Base-by-base conservation (phyloP, 139 green algal genomes). In the Tetratostichococcus sp. region DNA sequence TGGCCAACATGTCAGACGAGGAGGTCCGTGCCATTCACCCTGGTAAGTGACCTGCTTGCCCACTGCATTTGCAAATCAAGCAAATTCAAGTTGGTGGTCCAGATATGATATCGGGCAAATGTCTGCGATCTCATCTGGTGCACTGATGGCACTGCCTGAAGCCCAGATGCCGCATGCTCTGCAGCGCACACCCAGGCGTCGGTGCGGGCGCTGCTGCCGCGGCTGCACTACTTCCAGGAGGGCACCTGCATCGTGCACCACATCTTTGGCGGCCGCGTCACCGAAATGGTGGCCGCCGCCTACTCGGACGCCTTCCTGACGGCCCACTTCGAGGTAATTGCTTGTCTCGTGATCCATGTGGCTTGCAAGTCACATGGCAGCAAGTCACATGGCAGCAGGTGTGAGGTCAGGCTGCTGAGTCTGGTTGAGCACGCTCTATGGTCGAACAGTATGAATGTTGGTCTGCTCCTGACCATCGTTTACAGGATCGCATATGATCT, bases 181-280 rank as follows among this genome's bases (percentile, higher is more conserved):
- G 50, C 50, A 62, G 50, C 32, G 2, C 80, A 85, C 71, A 85
- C 78, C 17, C 68, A 75, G 72, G 80, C 74, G 35, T 84, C 77
- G 28, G 77, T 90, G 34, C 68, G 78, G 4, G 79, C 80, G 19
- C 70, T 96, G 67, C 87, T 98, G 77, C 86, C 89, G 14, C 87
- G 94, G 22, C 82, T 98, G 43, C 82, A 84, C 62, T 93, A 97
- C 85, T 99, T 93, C 79, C 70, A 93, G 30, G 75, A 95, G 35
- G 96, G 96, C 76, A 94, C 85, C 31, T 99, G 96, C 87, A 92
- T 98, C 35, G 95, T 99, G 80, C 96, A 99, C 82, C 92, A 99
- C 87, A 87, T 99, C 50, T 99, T 99, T 85, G 95, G 95, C 22
- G 88, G 86, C 1, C 91, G 97, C 76, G 89, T 95, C 16, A 86